Evolutionary conservation across 192 early-diverging fungal species (phyloP).

Genomic region (Dissophora globulifera): DNA sequence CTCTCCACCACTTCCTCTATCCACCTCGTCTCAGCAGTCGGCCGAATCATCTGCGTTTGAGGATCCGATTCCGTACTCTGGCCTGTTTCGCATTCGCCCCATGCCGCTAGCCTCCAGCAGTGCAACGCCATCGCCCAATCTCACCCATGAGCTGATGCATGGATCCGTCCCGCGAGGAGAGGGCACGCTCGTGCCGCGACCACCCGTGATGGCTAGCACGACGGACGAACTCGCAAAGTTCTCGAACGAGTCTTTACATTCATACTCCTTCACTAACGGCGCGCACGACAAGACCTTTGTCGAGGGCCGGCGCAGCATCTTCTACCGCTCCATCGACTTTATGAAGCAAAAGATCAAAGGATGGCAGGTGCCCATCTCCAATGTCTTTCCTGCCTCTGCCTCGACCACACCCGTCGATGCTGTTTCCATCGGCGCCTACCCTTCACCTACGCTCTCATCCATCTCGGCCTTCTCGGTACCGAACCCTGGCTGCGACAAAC

Average conservation of each 20-base stretch:
- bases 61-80: constrained; percentile 53
- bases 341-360: constrained; percentile 66
- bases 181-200: not conserved
- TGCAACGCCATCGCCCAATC: constrained; percentile 13
- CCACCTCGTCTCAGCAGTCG: constrained; percentile 13
- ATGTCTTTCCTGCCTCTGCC: constrained; percentile 33
- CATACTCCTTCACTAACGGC: constrained; percentile 54
- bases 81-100: constrained; percentile 51
- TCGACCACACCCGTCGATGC: constrained; percentile 25
- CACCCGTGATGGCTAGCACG: constrained; percentile 34
- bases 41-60: constrained; percentile 34
- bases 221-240: constrained; percentile 57
- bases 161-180: constrained; percentile 4
- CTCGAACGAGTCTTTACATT: constrained; percentile 60
- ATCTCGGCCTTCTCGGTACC: constrained; percentile 12
- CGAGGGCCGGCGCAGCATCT: constrained; percentile 59
- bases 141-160: constrained; percentile 13
- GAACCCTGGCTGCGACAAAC: not conserved
- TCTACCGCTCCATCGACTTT: constrained; percentile 61
- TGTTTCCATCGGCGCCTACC: constrained; percentile 47
- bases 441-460: constrained; percentile 32
- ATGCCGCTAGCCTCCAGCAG: constrained; percentile 41
- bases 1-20: not conserved
- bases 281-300: constrained; percentile 50
- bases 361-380: constrained; percentile 56